Conservation (phyloP, 2,329 filamentous ascomycete species). For the Trichoderma atroviride region DNA sequence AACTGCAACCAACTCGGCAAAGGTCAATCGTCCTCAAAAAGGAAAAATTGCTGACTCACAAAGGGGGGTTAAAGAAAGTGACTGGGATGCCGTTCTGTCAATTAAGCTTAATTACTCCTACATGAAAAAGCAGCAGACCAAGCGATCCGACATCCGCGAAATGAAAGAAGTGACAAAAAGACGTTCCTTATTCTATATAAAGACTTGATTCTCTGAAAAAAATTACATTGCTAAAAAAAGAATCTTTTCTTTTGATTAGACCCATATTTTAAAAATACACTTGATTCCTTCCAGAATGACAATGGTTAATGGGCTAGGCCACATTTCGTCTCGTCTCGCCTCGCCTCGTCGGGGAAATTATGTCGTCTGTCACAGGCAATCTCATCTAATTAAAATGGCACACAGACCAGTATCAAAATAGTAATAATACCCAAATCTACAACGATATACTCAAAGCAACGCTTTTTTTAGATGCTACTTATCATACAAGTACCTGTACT, state of each 20-base stretch:
- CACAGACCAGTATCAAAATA: not conserved
- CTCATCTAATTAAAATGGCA: slow-evolving; percentile 5
- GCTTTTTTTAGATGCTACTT: slow-evolving; percentile 13
- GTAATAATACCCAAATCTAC: not conserved
- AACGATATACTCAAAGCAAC: not conserved
- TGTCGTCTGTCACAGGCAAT: not conserved
- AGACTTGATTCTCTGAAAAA: not conserved
- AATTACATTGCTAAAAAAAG: not conserved
- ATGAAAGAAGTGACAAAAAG: not conserved
- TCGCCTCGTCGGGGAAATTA: not conserved
- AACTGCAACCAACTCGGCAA: not conserved
- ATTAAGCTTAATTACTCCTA: slow-evolving; percentile 9
- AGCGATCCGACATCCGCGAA: not conserved
- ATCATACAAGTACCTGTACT: slow-evolving; percentile 13
- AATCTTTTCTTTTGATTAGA: not conserved
- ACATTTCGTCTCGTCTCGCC: not conserved
- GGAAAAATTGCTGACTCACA: not conserved
- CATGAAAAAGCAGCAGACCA: not conserved
- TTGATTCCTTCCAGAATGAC: slow-evolving; percentile 1
- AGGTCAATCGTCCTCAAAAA: not conserved
- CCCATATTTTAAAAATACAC: not conserved
- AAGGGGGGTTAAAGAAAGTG: not conserved
- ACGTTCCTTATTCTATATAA: not conserved
- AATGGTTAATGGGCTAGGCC: not conserved
- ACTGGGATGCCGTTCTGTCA: not conserved